Conservation (phyloP, 208 protist species). For the Leishmania major region DNA sequence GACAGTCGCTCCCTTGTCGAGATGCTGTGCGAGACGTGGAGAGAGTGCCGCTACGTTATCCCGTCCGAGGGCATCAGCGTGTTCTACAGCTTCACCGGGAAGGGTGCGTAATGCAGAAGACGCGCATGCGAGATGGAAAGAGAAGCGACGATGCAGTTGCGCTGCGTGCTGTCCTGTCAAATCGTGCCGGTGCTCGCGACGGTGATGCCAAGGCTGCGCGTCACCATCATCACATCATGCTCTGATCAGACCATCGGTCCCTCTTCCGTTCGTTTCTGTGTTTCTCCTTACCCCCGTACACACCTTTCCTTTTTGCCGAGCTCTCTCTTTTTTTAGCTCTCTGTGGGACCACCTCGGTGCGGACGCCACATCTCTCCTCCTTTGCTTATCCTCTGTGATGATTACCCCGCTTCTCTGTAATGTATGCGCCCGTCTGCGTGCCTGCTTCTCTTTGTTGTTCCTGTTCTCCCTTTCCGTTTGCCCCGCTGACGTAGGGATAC, state of each 20-base stretch:
- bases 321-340: not conserved
- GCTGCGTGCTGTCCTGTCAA: not conserved
- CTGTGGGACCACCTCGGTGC: not conserved
- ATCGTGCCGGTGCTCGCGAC: not conserved
- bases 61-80: constrained; percentile 74
- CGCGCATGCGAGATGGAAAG: not conserved
- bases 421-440: too few species aligned
- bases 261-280: not conserved
- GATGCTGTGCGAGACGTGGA: constrained; percentile 53
- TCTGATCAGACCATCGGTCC: not conserved
- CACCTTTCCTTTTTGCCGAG: not conserved
- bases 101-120: constrained; percentile 1
- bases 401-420: not conserved
- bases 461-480: not conserved
- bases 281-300: not conserved
- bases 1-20: constrained; percentile 58
- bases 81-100: constrained; percentile 57
- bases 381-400: not conserved
- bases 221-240: not conserved
- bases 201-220: not conserved
- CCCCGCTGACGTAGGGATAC: not conserved
- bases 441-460: not conserved
- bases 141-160: not conserved
- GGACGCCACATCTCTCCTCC: not conserved
- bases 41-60: constrained; percentile 80